Conservation (phyloP, 2,329 filamentous ascomycete species). For the Talaromyces islandicus region DNA sequence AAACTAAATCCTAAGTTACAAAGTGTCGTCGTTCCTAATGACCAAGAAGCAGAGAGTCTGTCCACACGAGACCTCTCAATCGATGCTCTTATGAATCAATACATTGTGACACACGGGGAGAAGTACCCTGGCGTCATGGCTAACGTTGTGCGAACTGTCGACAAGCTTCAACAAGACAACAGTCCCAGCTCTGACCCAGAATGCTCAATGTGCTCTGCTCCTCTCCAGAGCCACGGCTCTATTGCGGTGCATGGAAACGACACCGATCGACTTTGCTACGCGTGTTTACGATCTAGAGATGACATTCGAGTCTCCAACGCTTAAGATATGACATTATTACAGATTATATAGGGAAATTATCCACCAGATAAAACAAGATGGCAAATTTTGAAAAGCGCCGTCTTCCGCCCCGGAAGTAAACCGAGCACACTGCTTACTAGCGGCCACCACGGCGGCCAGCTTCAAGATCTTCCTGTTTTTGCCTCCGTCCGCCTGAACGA, state of each 20-base stretch:
- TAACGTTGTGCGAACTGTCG: conserved; percentile 90
- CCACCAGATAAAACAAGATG: neutral
- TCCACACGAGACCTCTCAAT: conserved; percentile 65
- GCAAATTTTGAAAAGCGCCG: neutral
- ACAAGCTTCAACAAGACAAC: conserved; percentile 58
- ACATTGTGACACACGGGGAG: conserved; percentile 79
- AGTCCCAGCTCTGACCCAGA: conserved; percentile 23
- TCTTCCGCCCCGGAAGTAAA: neutral
- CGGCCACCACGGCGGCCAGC: conserved; percentile 5
- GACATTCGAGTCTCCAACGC: conserved; percentile 1
- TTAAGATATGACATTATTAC: neutral
- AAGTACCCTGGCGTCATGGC: conserved; percentile 87
- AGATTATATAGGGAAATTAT: conserved; percentile 12
- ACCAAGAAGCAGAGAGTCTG: conserved; percentile 28
- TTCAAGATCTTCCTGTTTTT: conserved; percentile 20
- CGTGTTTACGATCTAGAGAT: conserved; percentile 33
- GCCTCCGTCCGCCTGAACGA: conserved; percentile 25
- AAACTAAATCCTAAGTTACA: conserved; percentile 47
- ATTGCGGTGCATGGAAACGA: conserved; percentile 47
- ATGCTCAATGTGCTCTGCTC: conserved; percentile 66
- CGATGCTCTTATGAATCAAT: conserved; percentile 81
- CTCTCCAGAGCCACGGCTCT: conserved; percentile 58
- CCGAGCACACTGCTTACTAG: neutral
- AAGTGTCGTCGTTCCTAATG: conserved; percentile 40
- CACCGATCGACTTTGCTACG: conserved; percentile 41